A percentile compares a stretch with the other conserved stretches of the same genome.
Evolutionary conservation across 1,284 basidiomycete species (phyloP).

Genomic region (Puccinia horiana): DNA sequence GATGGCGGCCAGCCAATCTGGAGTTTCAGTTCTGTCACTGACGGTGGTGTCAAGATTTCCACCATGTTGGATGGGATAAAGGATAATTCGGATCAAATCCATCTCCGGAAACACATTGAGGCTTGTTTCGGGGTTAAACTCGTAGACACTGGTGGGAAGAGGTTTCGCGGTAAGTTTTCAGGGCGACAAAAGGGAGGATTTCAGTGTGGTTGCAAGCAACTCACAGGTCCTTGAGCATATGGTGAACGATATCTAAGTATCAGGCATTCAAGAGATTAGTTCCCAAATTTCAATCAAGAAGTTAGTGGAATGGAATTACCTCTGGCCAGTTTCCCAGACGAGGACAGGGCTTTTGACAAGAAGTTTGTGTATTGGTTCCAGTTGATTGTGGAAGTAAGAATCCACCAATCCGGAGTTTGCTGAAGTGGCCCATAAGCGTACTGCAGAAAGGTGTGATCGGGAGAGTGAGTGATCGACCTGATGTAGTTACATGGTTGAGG

Average conservation of each 20-base stretch:
- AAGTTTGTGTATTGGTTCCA: constrained; percentile 48
- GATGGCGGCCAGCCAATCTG: constrained; percentile 46
- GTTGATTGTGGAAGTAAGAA: constrained; percentile 31
- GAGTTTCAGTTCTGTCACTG: constrained; percentile 14
- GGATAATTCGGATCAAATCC: constrained; percentile 39
- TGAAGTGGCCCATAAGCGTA: not conserved
- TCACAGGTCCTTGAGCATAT: constrained; percentile 40
- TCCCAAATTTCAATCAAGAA: not conserved
- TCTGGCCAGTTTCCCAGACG: constrained; percentile 12
- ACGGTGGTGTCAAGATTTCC: constrained; percentile 26
- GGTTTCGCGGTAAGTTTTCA: not conserved
- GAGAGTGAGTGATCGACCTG: not conserved
- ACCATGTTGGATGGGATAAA: constrained; percentile 32
- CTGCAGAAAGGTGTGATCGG: not conserved
- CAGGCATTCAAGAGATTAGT: not conserved
- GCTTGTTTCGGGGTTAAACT: constrained; percentile 25
- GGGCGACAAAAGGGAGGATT: no score
- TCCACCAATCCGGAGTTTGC: constrained; percentile 30
- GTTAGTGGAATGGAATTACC: not conserved
- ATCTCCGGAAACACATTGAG: constrained; percentile 25
- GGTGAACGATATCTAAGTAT: constrained; percentile 17
- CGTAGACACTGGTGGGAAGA: not conserved
- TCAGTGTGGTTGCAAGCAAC: not conserved
- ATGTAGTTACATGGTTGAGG: not conserved
- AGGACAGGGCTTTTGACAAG: not conserved